Percentiles rank a stretch among this genome's conserved stretches.
Conservation (phyloP, 306 rosid species). For the Malus fusca region DNA sequence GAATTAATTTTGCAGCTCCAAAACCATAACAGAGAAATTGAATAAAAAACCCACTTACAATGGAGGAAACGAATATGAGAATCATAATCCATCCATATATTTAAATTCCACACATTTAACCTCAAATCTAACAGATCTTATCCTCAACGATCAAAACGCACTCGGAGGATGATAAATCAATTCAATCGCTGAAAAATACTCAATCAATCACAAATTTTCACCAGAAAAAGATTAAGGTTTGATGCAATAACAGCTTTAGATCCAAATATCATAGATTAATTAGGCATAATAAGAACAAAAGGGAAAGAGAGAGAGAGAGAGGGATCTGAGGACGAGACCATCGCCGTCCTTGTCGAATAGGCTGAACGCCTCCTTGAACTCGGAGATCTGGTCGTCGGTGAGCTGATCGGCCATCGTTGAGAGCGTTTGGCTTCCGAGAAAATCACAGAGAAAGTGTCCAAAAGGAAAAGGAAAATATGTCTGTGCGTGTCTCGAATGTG, state of each 20-base stretch:
- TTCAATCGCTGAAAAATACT: not conserved
- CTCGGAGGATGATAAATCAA: not conserved
- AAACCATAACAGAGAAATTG: not conserved
- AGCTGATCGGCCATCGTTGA: constrained; percentile 73
- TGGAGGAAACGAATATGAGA: not conserved
- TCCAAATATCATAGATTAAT: not conserved
- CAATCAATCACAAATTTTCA: not conserved
- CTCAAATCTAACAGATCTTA: not conserved
- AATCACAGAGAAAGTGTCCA: not conserved
- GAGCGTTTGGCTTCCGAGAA: constrained; percentile 14
- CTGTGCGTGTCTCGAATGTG: not conserved
- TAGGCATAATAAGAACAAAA: not conserved
- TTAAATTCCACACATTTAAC: not conserved
- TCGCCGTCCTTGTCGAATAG: constrained; percentile 88
- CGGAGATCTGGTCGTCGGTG: constrained; percentile 80
- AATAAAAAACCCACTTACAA: not conserved
- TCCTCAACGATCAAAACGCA: not conserved
- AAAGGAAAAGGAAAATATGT: not conserved
- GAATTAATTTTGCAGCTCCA: not conserved
- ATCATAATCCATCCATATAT: not conserved
- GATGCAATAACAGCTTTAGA: not conserved
- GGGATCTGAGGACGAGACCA: constrained; percentile 56
- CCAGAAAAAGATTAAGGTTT: not conserved
- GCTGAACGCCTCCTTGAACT: constrained; percentile 80
- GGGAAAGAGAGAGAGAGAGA: not conserved